These are phyloP conservation scores for Podosphaera leucotricha DNA, from an alignment of 2,329 filamentous ascomycete genomes.

Conservation along the genomic window DNA sequence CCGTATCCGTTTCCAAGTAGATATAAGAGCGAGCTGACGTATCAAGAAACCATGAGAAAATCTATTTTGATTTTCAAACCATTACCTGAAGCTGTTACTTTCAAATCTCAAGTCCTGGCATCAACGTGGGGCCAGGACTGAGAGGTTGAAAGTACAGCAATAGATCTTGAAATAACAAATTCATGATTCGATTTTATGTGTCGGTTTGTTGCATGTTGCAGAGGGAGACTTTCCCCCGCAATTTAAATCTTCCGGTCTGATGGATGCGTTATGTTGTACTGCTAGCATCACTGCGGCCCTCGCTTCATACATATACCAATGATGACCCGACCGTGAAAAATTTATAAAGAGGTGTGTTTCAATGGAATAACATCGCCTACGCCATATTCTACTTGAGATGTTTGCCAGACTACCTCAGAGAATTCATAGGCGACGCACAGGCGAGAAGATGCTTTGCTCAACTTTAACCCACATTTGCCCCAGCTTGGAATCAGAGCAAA, in stretches of 20 bases:
- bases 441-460: slow-evolving; percentile 33
- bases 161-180: not conserved
- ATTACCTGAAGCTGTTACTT: not conserved
- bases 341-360: not conserved
- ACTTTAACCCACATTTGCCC: slow-evolving; percentile 25
- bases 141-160: not conserved
- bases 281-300: slow-evolving; percentile 26
- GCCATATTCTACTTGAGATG: slow-evolving; percentile 17
- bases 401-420: slow-evolving; percentile 29
- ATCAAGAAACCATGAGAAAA: not conserved
- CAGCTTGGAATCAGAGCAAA: slow-evolving; percentile 11
- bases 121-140: not conserved
- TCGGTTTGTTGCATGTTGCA: not conserved
- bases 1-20: not conserved
- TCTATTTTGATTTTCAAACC: not conserved
- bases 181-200: not conserved
- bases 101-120: not conserved
- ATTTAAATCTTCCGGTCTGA: not conserved
- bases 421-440: slow-evolving; percentile 21
- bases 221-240: not conserved
- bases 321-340: not conserved
- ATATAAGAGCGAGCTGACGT: not conserved
- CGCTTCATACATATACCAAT: slow-evolving; percentile 18
- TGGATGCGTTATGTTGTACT: slow-evolving; percentile 15
- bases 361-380: slow-evolving; percentile 12